phyloP scores from a whole-genome alignment of 441 rosid genomes.

The Monsonia emarginata region DNA sequence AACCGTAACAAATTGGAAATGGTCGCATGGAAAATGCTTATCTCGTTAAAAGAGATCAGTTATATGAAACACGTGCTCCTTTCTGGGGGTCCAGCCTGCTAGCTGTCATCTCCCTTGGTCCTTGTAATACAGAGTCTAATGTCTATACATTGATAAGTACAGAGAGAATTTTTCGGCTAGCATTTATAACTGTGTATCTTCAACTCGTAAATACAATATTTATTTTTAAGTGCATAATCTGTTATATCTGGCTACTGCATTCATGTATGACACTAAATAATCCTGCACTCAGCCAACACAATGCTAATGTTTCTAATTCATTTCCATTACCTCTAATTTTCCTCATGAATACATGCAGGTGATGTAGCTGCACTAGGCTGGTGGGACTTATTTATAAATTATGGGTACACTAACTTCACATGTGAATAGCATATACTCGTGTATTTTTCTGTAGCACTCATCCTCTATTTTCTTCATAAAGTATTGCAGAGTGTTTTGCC shows the following conservation, averaged over 20 bases:
- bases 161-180: neutral
- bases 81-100: neutral
- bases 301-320: neutral
- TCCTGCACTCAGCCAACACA: neutral
- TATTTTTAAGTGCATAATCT: neutral
- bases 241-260: neutral
- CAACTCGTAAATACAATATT: neutral
- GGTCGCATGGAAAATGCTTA: neutral
- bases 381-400: constrained; percentile 69
- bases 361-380: constrained; percentile 55
- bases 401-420: constrained; percentile 30
- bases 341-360: constrained; percentile 29
- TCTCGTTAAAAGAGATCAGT: neutral
- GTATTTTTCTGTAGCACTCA: constrained; percentile 2
- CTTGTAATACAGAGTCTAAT: neutral
- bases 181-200: neutral
- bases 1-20: neutral
- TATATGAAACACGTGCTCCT: neutral
- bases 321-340: constrained; percentile 5
- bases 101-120: neutral
- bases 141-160: neutral
- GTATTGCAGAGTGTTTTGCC: constrained; percentile 63
- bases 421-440: constrained; percentile 1
- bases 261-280: neutral
- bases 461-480: constrained; percentile 22